Base-by-base conservation (phyloP, 805 yeast genomes). In the Candida glaebosa region DNA sequence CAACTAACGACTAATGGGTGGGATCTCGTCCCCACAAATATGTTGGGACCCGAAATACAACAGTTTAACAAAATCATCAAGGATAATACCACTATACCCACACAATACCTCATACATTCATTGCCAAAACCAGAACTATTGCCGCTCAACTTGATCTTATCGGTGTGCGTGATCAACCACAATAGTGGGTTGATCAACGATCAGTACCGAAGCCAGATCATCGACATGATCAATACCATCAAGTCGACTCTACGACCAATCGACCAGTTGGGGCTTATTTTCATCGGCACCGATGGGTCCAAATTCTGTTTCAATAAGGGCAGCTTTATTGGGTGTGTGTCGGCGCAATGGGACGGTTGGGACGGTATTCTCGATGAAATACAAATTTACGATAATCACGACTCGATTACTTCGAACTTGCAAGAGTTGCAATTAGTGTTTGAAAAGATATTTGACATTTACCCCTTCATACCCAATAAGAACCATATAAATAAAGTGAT, bases 1-100 rank as follows among this genome's bases (percentile, higher is more conserved):
- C 79, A 77, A 50, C 56, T 78, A 45, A 73, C 84, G 1, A 64
- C 73, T 1, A 79, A 72, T 46, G 71, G 73, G 1, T 75, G 84
- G 80, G 54, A 53, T 7, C 47, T 73, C 7, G 51, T 76, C 5
- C 56, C 65, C 14, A 6, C 6, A 57, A 53, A 7, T 54, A 58
- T 41, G 52, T 49, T 74, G 1, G 80, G 79, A 1, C 45, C 49
- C 3, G 74, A 70, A 35, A 64, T 73, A 2, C 48, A 58, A 16
- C 58, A 58, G 38, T 67, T 65, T 43, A 61, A 68, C 38, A 65
- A 64, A 16, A 39, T 67, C 15, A 53, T 66, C 2, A 56, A 65
- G 6, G 60, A 57, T 20, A 71, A 71, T 3, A 42, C 66, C n/a
- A 74, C 65, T 24, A 48, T 76, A 7, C 79, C 81, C 3, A 51